These are phyloP conservation scores for Citrus trifoliata DNA, from an alignment of 345 rosid genomes.

Conservation along the genomic window DNA sequence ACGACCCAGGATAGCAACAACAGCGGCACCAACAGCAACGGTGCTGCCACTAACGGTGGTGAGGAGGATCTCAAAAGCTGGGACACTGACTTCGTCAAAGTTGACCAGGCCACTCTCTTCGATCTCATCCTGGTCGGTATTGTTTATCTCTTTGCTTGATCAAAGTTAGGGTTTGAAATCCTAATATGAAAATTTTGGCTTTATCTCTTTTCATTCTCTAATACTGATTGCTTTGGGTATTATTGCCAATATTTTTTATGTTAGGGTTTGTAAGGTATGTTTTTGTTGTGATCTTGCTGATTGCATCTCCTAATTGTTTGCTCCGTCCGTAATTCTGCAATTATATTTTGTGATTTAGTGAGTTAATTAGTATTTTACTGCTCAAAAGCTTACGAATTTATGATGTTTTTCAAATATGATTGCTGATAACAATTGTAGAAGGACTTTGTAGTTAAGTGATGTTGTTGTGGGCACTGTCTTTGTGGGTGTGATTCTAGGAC, in stretches of 20 bases:
- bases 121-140: slow-evolving; percentile 43
- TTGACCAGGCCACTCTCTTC: slow-evolving; percentile 46
- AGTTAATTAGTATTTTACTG: background rate
- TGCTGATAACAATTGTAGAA: no score
- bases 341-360: background rate
- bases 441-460: no score
- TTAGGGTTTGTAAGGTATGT: background rate
- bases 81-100: slow-evolving; percentile 59
- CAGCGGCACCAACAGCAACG: background rate
- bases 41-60: background rate
- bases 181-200: background rate
- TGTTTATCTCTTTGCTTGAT: background rate
- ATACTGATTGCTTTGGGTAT: background rate
- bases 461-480: no score
- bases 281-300: background rate
- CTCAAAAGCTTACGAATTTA: no score
- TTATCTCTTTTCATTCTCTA: background rate
- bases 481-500: no score
- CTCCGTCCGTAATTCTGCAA: no score
- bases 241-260: background rate
- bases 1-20: slow-evolving; percentile 7
- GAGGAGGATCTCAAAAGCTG: slow-evolving; percentile 42
- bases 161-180: background rate
- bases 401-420: no score
- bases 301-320: background rate